Percentiles rank a stretch among this genome's conserved stretches.
Evolutionary conservation across 352 stramenopile species (phyloP).

Genomic region (Phytophthora sansomeana): DNA sequence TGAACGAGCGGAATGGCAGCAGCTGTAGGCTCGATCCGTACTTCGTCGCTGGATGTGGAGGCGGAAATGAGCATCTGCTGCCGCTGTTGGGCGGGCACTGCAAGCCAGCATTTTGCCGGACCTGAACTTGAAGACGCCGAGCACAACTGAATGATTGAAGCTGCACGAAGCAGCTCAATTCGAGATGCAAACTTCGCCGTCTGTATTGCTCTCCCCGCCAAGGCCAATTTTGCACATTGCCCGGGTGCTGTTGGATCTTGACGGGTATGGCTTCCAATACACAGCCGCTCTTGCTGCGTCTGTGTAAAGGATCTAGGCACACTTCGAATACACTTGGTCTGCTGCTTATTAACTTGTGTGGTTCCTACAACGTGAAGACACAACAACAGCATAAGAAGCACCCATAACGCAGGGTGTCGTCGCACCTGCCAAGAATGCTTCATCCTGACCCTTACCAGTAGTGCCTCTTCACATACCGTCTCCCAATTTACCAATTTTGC

Average conservation of each 20-base stretch:
- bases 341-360: constrained; percentile 1
- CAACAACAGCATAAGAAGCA: constrained; percentile 19
- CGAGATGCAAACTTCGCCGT: constrained; percentile 32
- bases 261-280: constrained; percentile 2
- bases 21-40: constrained; percentile 2
- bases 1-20: constrained; percentile 29
- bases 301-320: constrained; percentile 40
- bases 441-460: constrained; percentile 11
- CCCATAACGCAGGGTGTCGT: constrained; percentile 8
- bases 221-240: constrained; percentile 38
- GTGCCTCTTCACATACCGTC: constrained; percentile 18
- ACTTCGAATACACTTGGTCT: constrained; percentile 35
- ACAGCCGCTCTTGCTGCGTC: constrained; percentile 42
- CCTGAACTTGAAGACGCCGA: constrained; percentile 15
- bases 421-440: constrained; percentile 4
- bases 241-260: constrained; percentile 29
- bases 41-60: not conserved
- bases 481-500: constrained; percentile 30
- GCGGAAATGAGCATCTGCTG: constrained; percentile 33
- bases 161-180: constrained; percentile 30
- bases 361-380: constrained; percentile 8
- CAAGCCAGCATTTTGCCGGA: constrained; percentile 61
- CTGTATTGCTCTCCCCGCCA: constrained; percentile 35
- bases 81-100: constrained; percentile 34
- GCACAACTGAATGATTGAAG: constrained; percentile 41